phyloP scores from a whole-genome alignment of 2,329 filamentous ascomycete genomes.

The Zymoseptoria ardabiliae region DNA sequence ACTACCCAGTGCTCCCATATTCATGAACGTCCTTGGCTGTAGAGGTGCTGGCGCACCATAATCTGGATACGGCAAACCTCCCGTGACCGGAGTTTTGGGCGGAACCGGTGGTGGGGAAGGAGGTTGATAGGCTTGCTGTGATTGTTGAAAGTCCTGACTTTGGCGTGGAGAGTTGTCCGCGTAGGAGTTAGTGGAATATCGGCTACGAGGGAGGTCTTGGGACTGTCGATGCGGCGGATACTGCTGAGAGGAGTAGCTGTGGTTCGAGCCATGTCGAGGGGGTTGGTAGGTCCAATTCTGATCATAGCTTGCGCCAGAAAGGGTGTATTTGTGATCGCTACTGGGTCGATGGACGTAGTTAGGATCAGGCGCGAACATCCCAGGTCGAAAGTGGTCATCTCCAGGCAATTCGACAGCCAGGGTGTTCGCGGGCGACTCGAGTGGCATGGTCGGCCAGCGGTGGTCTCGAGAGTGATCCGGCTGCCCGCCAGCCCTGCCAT shows the following conservation, averaged over 20 bases:
- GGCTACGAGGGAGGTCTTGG: conserved; percentile 42
- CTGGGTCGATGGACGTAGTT: conserved; percentile 35
- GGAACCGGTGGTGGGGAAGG: conserved; percentile 20
- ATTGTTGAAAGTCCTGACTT: conserved; percentile 15
- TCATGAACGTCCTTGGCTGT: conserved; percentile 25
- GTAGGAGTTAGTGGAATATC: not conserved
- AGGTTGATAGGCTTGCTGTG: conserved; percentile 3
- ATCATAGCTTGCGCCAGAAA: conserved; percentile 46
- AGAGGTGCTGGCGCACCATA: not conserved
- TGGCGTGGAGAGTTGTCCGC: conserved; percentile 9
- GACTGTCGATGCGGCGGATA: conserved; percentile 7
- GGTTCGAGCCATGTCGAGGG: conserved; percentile 35
- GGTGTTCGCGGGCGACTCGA: not conserved
- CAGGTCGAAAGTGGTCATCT: conserved; percentile 28
- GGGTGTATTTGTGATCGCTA: conserved; percentile 59
- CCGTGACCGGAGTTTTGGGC: conserved; percentile 23
- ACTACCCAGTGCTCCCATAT: conserved; percentile 27
- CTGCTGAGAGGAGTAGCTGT: conserved; percentile 8
- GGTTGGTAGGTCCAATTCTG: conserved; percentile 47
- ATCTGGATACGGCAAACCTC: conserved; percentile 20
- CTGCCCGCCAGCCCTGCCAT: conserved; percentile 17
- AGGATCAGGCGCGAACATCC: conserved; percentile 34
- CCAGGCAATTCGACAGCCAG: conserved; percentile 26
- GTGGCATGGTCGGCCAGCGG: not conserved
- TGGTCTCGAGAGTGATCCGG: conserved; percentile 5